A percentile compares a stretch with the other conserved stretches of the same genome.
Conservation (phyloP, 371 early-diverging fungal genomes). For the Syncephalastrum racemosum region DNA sequence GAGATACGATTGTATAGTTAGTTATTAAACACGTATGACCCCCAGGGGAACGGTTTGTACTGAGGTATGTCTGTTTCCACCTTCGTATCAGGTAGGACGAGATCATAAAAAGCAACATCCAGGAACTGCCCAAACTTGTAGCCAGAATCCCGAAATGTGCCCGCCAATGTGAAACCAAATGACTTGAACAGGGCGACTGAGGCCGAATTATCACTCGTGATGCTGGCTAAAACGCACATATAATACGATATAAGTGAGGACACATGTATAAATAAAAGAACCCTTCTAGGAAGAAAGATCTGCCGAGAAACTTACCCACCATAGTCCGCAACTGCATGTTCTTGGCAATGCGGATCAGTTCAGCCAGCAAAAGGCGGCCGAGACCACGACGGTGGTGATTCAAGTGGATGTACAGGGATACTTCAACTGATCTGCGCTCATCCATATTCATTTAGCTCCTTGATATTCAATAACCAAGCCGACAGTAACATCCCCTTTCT, state of each 20-base stretch:
- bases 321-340: slow-evolving; percentile 35
- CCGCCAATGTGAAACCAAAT: slow-evolving; percentile 34
- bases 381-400: slow-evolving; percentile 44
- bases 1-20: too few relatives aligned
- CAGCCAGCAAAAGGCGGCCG: slow-evolving; percentile 29
- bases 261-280: slow-evolving; percentile 1
- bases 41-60: slow-evolving; percentile 34
- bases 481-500: neutral
- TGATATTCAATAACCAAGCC: neutral
- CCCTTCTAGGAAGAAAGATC: neutral
- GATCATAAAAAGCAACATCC: slow-evolving; percentile 42
- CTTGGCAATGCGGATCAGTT: slow-evolving; percentile 35
- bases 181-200: slow-evolving; percentile 35
- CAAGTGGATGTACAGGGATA: slow-evolving; percentile 45
- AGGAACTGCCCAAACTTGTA: slow-evolving; percentile 47
- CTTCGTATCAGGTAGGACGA: slow-evolving; percentile 19
- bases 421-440: slow-evolving; percentile 34
- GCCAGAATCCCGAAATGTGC: slow-evolving; percentile 35
- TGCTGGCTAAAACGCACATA: slow-evolving; percentile 23
- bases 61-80: slow-evolving; percentile 14
- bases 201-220: slow-evolving; percentile 43
- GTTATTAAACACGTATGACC: slow-evolving; percentile 20
- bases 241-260: too few relatives aligned
- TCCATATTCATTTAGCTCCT: neutral
- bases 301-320: slow-evolving; percentile 21